A percentile compares a stretch with the other conserved stretches of the same genome.
Conservation (phyloP, 805 yeast species). For the Teunomyces kruisii region DNA sequence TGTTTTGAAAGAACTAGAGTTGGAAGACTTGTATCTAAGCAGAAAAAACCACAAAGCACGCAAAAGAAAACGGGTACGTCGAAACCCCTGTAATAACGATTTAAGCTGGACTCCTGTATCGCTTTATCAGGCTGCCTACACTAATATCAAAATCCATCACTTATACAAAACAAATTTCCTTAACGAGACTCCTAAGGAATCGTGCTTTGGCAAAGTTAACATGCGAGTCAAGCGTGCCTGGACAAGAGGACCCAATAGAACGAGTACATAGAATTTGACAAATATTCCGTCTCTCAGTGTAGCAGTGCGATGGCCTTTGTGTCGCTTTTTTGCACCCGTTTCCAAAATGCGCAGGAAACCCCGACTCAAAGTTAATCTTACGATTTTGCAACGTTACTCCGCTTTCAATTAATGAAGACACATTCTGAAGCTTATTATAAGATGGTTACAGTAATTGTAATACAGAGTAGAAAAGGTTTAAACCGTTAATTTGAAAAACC, state of each 20-base stretch:
- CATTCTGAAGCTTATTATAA: no score
- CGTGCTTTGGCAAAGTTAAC: conserved; percentile 41
- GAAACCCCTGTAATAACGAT: conserved; percentile 8
- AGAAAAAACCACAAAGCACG: background rate
- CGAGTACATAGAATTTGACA: background rate
- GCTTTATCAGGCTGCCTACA: conserved; percentile 29
- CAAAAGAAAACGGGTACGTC: conserved; percentile 1
- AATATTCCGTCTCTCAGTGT: no score
- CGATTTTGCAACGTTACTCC: background rate
- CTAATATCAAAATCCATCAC: conserved; percentile 27
- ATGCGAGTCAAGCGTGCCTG: conserved; percentile 42
- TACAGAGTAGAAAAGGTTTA: no score
- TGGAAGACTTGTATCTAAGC: conserved; percentile 13
- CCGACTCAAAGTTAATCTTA: no score
- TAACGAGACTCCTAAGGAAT: conserved; percentile 25
- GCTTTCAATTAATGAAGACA: no score
- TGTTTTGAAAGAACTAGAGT: conserved; percentile 13
- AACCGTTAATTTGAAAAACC: no score
- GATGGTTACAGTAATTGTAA: no score
- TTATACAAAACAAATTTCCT: conserved; percentile 29
- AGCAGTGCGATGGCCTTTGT: background rate
- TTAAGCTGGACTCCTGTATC: conserved; percentile 32
- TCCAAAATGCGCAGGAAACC: no score
- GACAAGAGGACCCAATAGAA: conserved; percentile 24
- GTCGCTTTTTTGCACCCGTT: background rate